Base-by-base conservation (phyloP, 805 yeast species). In the Wickerhamiella allomyrinae region DNA sequence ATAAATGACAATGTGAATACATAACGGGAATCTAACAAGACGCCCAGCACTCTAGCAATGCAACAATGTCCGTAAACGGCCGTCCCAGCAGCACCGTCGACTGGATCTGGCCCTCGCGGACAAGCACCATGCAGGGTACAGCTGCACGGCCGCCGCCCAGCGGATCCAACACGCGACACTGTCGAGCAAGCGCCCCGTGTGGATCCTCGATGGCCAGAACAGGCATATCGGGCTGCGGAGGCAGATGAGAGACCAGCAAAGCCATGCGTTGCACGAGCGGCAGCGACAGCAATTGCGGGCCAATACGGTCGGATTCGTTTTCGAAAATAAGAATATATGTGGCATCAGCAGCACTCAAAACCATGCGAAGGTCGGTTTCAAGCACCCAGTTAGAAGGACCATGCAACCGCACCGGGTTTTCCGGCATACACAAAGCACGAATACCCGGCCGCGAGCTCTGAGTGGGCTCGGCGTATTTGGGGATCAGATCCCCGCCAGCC, bases 61-160 rank as follows among this genome's bases (percentile, higher is more conserved):
- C 29, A 15, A 24, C 31, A n/a, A 48, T 25, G 20, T 36, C 42
- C 9, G 31, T 46, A 14, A 41, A 40, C 1, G 46, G 21, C 9
- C 54, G 46, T 14, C 44, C 42, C 27, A 51, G 44, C 49, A 54
- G 41, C 20, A 41, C 31, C n/a, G 56, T 50, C 5, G 53, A 46
- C 29, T 43, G 43, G 10, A 52, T 50, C 37, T 50, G 51, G 22
- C 47, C 43, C 35, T 52, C 43, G 14, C 52, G 55, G 10, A 58
- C 49, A 34, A 49, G 46, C 11, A 58, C 60, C 8, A 59, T 45
- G 29, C 58, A 49, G n/a, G 52, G 53, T n/a, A 54, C 31, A 9
- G 57, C 49, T 24, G 29, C 39, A 2, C 47, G 22, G 2, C 60
- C 57, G 9, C 63, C 61, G 3, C 63, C 64, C n/a, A 58, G 41